phyloP scores from a whole-genome alignment of 768 basidiomycete species.

The Termitomyces sp. region DNA sequence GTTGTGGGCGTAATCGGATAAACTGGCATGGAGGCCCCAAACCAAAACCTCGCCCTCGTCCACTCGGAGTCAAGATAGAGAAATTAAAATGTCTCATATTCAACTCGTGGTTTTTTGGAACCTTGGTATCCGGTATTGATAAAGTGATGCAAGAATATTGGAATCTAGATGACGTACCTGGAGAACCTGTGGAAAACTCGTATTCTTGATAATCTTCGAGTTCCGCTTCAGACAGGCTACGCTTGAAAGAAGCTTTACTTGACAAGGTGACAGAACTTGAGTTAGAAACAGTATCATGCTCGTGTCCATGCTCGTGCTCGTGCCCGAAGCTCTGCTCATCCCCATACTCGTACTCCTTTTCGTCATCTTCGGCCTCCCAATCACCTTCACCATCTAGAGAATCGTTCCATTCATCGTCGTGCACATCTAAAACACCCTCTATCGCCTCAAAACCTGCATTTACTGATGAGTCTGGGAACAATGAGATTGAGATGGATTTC shows the following conservation, averaged over 20 bases:
- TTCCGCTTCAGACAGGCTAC: slow-evolving; percentile 36
- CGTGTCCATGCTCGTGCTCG: slow-evolving; percentile 12
- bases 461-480: slow-evolving; percentile 2
- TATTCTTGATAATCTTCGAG: slow-evolving; percentile 21
- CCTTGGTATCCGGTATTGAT: neutral
- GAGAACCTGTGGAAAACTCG: slow-evolving; percentile 29
- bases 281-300: slow-evolving; percentile 41
- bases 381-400: slow-evolving; percentile 42
- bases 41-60: neutral
- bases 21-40: neutral
- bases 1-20: neutral
- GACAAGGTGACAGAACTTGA: slow-evolving; percentile 52
- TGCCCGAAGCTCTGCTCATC: neutral
- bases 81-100: slow-evolving; percentile 1
- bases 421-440: slow-evolving; percentile 4
- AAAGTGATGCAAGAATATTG: neutral
- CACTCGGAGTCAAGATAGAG: neutral
- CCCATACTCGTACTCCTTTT: neutral
- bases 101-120: slow-evolving; percentile 13
- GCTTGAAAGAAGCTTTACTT: slow-evolving; percentile 50
- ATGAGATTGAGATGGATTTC: neutral
- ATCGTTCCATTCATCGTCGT: slow-evolving; percentile 24
- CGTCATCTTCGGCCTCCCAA: slow-evolving; percentile 29
- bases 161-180: slow-evolving; percentile 28
- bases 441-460: slow-evolving; percentile 2